Percentiles rank a stretch among this genome's conserved stretches.
Evolutionary conservation across 1,284 basidiomycete genomes (phyloP).

Genomic region (Cryptococcus sp.): DNA sequence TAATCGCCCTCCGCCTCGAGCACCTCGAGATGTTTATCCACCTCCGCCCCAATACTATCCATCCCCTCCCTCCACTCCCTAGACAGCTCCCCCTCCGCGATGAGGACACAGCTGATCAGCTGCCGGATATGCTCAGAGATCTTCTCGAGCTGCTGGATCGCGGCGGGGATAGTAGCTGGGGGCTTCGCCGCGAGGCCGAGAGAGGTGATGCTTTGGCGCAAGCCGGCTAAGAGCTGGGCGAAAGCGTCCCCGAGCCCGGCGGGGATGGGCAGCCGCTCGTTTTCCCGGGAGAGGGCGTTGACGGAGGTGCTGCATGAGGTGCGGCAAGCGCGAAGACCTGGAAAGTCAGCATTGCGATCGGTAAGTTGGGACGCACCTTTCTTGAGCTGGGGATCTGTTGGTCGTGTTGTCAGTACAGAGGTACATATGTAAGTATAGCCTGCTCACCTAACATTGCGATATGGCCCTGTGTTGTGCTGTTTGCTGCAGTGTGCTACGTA

Average conservation of each 20-base stretch:
- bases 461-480: too few species aligned
- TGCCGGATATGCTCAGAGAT: constrained; percentile 31
- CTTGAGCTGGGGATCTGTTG: constrained; percentile 11
- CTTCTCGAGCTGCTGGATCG: constrained; percentile 33
- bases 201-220: constrained; percentile 31
- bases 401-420: neutral
- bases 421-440: neutral
- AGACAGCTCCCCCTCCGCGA: constrained; percentile 18
- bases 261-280: constrained; percentile 10
- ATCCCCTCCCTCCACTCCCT: constrained; percentile 38
- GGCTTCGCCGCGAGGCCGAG: constrained; percentile 42
- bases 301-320: neutral
- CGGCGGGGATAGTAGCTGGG: constrained; percentile 35
- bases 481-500: too few species aligned
- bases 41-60: constrained; percentile 19
- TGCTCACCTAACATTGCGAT: neutral
- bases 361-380: constrained; percentile 2
- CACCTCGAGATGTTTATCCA: constrained; percentile 24
- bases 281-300: neutral
- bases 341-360: neutral
- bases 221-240: constrained; percentile 19
- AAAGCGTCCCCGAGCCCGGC: constrained; percentile 28
- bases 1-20: constrained; percentile 26
- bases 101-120: constrained; percentile 32
- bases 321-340: neutral